A percentile compares a stretch with the other conserved stretches of the same genome.
Conservation (phyloP, 495 filamentous ascomycete genomes). For the Neurospora sp. region DNA sequence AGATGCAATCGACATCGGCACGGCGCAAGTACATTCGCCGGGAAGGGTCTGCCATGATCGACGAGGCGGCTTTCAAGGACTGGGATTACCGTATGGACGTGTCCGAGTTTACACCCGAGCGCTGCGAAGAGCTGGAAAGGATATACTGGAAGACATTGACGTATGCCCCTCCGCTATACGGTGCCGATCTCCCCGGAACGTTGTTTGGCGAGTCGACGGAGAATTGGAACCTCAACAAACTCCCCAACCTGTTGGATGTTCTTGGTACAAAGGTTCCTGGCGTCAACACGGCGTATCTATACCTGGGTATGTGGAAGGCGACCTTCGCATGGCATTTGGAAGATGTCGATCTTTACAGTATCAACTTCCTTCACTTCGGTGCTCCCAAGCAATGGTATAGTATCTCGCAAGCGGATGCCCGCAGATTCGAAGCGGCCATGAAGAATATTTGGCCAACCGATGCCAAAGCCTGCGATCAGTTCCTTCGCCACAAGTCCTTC, state of each 20-base stretch:
- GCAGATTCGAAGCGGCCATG: constrained; percentile 90
- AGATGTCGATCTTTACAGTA: constrained; percentile 97
- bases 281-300: constrained; percentile 97
- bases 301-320: constrained; percentile 98
- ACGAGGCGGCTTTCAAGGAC: constrained; percentile 75
- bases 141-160: constrained; percentile 95
- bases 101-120: constrained; percentile 77
- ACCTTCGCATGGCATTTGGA: constrained; percentile 99
- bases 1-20: constrained; percentile 46
- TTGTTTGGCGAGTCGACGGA: constrained; percentile 85
- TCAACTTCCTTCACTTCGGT: constrained; percentile 98
- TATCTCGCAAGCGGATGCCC: constrained; percentile 93
- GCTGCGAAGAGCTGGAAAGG: constrained; percentile 87
- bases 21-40: constrained; percentile 73
- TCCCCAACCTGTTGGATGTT: constrained; percentile 88
- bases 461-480: constrained; percentile 94
- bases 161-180: constrained; percentile 89
- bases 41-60: constrained; percentile 61
- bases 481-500: constrained; percentile 95
- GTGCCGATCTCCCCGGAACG: constrained; percentile 91
- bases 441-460: constrained; percentile 90
- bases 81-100: constrained; percentile 84
- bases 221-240: constrained; percentile 87
- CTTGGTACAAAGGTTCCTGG: constrained; percentile 91
- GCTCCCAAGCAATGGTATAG: constrained; percentile 99